These are phyloP conservation scores for Solanum chacoense DNA, from an alignment of 305 asterid species.

Conservation along the genomic window DNA sequence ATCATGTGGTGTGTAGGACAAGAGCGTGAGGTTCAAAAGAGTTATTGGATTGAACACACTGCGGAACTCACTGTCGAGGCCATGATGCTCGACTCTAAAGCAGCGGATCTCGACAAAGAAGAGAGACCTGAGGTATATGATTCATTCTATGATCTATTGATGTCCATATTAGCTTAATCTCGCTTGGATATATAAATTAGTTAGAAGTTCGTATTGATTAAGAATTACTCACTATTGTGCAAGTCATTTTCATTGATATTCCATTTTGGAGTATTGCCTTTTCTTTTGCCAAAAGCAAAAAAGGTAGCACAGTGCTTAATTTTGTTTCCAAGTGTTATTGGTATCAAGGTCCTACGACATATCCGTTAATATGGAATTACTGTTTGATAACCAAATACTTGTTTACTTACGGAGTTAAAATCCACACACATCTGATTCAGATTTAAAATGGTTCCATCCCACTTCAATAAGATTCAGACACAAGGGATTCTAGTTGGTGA, in stretches of 20 bases:
- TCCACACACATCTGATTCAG: neutral
- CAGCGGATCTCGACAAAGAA: constrained; percentile 95
- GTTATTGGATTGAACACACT: constrained; percentile 85
- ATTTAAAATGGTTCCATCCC: neutral
- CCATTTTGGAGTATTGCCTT: neutral
- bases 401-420: neutral
- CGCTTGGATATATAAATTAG: neutral
- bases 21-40: constrained; percentile 89
- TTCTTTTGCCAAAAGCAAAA: neutral
- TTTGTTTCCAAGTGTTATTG: neutral
- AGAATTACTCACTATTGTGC: neutral
- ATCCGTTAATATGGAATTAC: neutral
- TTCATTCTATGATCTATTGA: neutral
- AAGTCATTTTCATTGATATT: neutral
- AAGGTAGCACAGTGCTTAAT: neutral
- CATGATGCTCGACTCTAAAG: constrained; percentile 98
- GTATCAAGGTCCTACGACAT: neutral
- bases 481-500: neutral
- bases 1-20: constrained; percentile 23
- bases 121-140: constrained; percentile 87
- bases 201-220: neutral
- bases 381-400: neutral
- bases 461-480: neutral
- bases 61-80: constrained; percentile 66
- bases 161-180: neutral